Percentiles rank a stretch among this genome's conserved stretches.
These are phyloP conservation scores for Nakazawaea sp. DNA, from an alignment of 805 yeast species.

Conservation along the genomic window DNA sequence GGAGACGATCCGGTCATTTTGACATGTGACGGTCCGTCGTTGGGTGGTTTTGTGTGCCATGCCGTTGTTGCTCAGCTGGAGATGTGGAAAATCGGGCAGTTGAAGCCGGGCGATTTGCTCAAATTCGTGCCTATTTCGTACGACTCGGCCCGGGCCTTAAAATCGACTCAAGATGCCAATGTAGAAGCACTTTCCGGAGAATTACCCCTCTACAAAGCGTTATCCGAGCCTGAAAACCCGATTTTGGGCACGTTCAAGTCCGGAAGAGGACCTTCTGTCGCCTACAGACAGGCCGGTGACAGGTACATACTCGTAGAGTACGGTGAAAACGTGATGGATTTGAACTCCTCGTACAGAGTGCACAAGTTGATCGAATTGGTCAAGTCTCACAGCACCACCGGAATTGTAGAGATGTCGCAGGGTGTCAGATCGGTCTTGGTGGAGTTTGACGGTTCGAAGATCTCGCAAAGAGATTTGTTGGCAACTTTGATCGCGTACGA, in stretches of 20 bases:
- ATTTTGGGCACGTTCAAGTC: constrained; percentile 48
- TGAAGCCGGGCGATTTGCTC: constrained; percentile 86
- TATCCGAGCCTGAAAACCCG: constrained; percentile 59
- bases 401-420: constrained; percentile 92
- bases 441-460: constrained; percentile 63
- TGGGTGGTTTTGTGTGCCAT: constrained; percentile 96
- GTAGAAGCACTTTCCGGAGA: constrained; percentile 40
- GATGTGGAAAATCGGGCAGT: constrained; percentile 98
- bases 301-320: constrained; percentile 87
- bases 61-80: constrained; percentile 95
- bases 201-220: constrained; percentile 22
- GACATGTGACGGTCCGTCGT: constrained; percentile 95
- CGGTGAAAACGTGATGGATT: constrained; percentile 83
- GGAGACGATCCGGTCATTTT: constrained; percentile 98
- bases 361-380: constrained; percentile 76
- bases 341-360: constrained; percentile 79
- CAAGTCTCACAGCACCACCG: constrained; percentile 53
- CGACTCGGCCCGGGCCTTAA: constrained; percentile 61
- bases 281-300: constrained; percentile 96
- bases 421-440: constrained; percentile 94
- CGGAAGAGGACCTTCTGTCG: constrained; percentile 54
- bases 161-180: constrained; percentile 49
- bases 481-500: constrained; percentile 68
- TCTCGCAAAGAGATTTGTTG: constrained; percentile 57
- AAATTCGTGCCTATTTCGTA: constrained; percentile 73